A percentile compares a stretch with the other conserved stretches of the same genome.
These are phyloP conservation scores for Hericium erinaceus DNA, from an alignment of 768 basidiomycete species.

Conservation along the genomic window DNA sequence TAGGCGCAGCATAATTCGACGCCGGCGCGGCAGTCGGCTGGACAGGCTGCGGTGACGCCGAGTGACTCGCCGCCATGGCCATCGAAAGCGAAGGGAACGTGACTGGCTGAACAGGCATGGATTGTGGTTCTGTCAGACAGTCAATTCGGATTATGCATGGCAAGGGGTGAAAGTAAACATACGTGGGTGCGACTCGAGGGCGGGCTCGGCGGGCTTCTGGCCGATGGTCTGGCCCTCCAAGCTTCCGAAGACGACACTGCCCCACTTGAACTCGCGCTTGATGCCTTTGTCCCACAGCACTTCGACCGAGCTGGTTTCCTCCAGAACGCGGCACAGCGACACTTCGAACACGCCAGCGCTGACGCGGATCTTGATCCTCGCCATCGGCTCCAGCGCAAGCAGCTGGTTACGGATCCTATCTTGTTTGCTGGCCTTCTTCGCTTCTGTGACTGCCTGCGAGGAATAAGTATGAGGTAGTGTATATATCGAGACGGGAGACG, in stretches of 20 bases:
- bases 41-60: not conserved
- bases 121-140: too few species aligned
- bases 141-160: too few species aligned
- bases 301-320: constrained; percentile 62
- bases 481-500: constrained; percentile 22
- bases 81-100: constrained; percentile 1
- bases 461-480: not conserved
- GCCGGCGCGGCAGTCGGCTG: too few species aligned
- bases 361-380: constrained; percentile 77
- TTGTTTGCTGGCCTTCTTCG: constrained; percentile 66
- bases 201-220: constrained; percentile 57
- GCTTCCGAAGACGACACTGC: constrained; percentile 68
- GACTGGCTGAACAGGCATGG: not conserved
- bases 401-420: constrained; percentile 67
- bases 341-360: constrained; percentile 84
- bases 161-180: not conserved
- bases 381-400: constrained; percentile 56
- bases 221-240: constrained; percentile 56
- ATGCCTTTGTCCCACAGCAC: constrained; percentile 73
- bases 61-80: not conserved
- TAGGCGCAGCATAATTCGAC: too few species aligned
- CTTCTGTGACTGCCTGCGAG: constrained; percentile 59
- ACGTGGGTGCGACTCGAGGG: constrained; percentile 35
- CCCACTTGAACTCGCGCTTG: constrained; percentile 78
- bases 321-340: constrained; percentile 59